Base-by-base conservation (phyloP, 331 rosid genomes). In the Rhamnella rubrinervis region DNA sequence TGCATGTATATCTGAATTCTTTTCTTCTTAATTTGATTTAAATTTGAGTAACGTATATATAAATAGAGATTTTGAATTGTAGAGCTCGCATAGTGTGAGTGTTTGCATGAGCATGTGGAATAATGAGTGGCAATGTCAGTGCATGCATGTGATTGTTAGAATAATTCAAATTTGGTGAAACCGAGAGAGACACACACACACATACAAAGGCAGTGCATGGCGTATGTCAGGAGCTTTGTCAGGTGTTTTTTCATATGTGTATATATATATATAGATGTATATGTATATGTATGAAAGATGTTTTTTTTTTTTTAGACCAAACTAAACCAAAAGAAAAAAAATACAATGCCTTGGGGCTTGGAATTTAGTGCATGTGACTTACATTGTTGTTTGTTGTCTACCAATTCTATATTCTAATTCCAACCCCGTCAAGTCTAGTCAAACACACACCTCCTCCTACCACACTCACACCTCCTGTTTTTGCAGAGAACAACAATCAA, bases 41-140 rank as follows among this genome's bases (percentile, higher is more conserved):
- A 28, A 13, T 5, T 12, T 12, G 58, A 37, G 15, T 74, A 65
- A 35, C 46, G 40, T 39, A 56, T 20, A 17, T 7, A 61, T 61
- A 63, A 55, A 49, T 19, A 50, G 46, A 17, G 23, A 35, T 13
- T 70, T 59, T 21, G 28, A 44, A 49, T 66, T 35, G 78, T 25
- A 46, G 64, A 35, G 12, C 4, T 20, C 7, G 58, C 8, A 13
- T 1, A 28, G 59, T 19, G 40, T 39, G 39, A 61, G 71, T 63
- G 84, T 72, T 78, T 87, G 96, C 96, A 90, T 87, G 93, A 78
- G 93, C 91, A 89, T 87, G 96, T 84, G 93, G 79, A 67, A 75
- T 83, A 83, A 90, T 90, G 92, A 90, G 93, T 85, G 96, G 77
- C 20, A 7, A 67, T 90, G 96, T 90, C 93, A 87, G 93, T 61